Conservation (phyloP, 371 early-diverging fungal species). For the Smittium culicis region DNA sequence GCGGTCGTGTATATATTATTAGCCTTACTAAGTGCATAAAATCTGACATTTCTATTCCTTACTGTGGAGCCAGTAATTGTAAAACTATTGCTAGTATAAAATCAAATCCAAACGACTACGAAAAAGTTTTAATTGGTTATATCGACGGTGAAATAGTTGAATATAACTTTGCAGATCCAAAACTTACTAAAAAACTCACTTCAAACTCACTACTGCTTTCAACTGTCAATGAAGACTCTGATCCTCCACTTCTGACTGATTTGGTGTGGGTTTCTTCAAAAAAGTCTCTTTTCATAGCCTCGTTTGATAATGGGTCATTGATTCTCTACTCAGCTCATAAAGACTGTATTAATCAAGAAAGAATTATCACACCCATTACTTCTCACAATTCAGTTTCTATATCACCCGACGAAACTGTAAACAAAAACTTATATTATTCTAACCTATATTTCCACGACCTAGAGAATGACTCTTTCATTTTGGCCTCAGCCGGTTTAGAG, state of each 20-base stretch:
- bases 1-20: slow-evolving; percentile 31
- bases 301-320: slow-evolving; percentile 19
- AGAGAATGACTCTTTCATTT: neutral
- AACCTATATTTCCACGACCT: neutral
- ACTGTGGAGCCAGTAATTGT: slow-evolving; percentile 7
- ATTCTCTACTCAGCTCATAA: neutral
- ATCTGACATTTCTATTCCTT: slow-evolving; percentile 25
- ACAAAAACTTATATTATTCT: slow-evolving; percentile 1
- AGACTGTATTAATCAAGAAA: neutral
- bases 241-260: slow-evolving; percentile 4
- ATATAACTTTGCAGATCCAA: slow-evolving; percentile 21
- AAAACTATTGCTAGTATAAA: slow-evolving; percentile 15
- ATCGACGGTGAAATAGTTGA: slow-evolving; percentile 19
- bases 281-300: neutral
- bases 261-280: slow-evolving; percentile 19
- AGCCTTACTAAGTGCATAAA: slow-evolving; percentile 20
- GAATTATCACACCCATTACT: neutral
- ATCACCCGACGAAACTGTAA: neutral
- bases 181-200: slow-evolving; percentile 11
- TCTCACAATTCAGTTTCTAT: neutral
- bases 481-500: slow-evolving; percentile 3
- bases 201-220: neutral
- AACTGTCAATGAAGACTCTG: neutral
- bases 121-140: slow-evolving; percentile 26
- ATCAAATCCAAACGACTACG: slow-evolving; percentile 19